Conservation (phyloP, 176 grass and related monocot species). For the Aegilops bicornis region DNA sequence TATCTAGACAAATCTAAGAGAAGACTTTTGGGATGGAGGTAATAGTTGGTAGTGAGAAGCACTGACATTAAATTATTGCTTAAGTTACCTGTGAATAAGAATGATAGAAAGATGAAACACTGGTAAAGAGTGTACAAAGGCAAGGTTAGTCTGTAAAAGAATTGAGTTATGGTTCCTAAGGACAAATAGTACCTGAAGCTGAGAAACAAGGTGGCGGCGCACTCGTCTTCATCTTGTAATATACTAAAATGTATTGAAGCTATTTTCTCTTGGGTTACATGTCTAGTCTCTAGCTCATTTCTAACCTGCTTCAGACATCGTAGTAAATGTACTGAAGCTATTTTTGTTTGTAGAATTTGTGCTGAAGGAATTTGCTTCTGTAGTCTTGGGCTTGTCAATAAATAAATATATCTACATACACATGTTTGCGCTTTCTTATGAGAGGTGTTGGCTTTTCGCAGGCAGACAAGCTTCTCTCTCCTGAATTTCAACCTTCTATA, state of each 20-base stretch:
- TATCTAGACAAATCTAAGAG: too few species aligned
- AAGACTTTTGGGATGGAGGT: too few species aligned
- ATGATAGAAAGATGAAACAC: not conserved
- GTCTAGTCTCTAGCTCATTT: too few species aligned
- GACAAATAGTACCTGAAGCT: not conserved
- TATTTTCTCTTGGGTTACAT: not conserved
- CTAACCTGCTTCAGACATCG: not conserved
- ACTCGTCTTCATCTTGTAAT: constrained; percentile 3
- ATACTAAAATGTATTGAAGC: not conserved
- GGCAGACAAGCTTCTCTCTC: constrained; percentile 94
- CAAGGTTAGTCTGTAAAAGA: not conserved
- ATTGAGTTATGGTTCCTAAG: not conserved
- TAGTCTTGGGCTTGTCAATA: not conserved
- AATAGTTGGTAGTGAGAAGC: not conserved
- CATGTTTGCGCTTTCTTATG: not conserved
- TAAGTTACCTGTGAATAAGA: not conserved
- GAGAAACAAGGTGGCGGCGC: not conserved
- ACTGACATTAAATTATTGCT: not conserved
- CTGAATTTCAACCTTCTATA: constrained; percentile 84
- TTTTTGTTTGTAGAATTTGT: not conserved
- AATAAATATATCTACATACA: not conserved
- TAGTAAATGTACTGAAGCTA: not conserved
- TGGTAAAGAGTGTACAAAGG: not conserved
- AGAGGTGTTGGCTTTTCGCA: constrained; percentile 15
- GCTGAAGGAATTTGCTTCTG: not conserved